Conservation (phyloP, 352 stramenopile genomes). For the Phytophthora quininea region DNA sequence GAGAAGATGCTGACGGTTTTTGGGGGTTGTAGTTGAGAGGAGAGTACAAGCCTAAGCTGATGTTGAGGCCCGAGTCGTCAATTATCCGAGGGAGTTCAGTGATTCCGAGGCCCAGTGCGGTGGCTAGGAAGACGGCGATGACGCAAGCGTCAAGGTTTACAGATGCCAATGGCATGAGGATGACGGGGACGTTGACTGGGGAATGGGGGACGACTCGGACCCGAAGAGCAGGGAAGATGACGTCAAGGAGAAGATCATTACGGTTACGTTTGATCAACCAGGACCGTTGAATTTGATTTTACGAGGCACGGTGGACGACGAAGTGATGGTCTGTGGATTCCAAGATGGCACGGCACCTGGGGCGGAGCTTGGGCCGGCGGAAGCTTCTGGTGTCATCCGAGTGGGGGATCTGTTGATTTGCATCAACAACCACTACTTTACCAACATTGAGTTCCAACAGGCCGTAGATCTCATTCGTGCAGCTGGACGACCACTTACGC, state of each 20-base stretch:
- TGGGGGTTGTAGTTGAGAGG: constrained; percentile 56
- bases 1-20: background rate
- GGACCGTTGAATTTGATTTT: constrained; percentile 75
- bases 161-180: constrained; percentile 79
- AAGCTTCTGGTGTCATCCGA: constrained; percentile 77
- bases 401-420: constrained; percentile 85
- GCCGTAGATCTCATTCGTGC: constrained; percentile 79
- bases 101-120: constrained; percentile 72
- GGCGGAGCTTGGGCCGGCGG: constrained; percentile 50
- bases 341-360: constrained; percentile 39
- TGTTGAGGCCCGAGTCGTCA: constrained; percentile 82
- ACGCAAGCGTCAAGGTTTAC: constrained; percentile 75
- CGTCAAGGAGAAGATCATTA: constrained; percentile 89
- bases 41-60: constrained; percentile 91
- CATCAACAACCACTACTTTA: constrained; percentile 90
- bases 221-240: constrained; percentile 69
- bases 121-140: constrained; percentile 75
- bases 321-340: constrained; percentile 90
- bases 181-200: constrained; percentile 64
- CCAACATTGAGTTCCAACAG: constrained; percentile 84
- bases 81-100: constrained; percentile 88
- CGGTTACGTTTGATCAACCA: constrained; percentile 85
- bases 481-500: constrained; percentile 71
- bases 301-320: constrained; percentile 84
- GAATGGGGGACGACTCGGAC: constrained; percentile 46